phyloP scores from a whole-genome alignment of 2,329 filamentous ascomycete genomes.

The Dendryphion nanum region DNA sequence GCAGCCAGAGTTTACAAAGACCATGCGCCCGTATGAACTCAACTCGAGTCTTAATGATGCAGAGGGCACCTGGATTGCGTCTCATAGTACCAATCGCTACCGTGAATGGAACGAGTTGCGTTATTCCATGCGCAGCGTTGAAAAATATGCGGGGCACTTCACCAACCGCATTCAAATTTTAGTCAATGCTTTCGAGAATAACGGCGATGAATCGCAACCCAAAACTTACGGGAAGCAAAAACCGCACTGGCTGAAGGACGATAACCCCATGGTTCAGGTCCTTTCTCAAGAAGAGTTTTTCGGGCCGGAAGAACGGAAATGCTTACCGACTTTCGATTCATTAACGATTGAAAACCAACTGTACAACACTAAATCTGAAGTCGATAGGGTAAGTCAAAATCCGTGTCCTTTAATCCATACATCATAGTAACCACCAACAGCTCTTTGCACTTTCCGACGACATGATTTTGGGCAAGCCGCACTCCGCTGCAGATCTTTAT shows the following conservation, averaged over 20 bases:
- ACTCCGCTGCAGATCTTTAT: slow-evolving; percentile 45
- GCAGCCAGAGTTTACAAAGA: slow-evolving; percentile 37
- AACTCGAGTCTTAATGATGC: slow-evolving; percentile 43
- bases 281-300: slow-evolving; percentile 47
- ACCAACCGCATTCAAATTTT: slow-evolving; percentile 46
- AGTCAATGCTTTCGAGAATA: slow-evolving; percentile 40
- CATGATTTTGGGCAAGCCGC: slow-evolving; percentile 44
- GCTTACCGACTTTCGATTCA: slow-evolving; percentile 47
- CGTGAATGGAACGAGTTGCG: slow-evolving; percentile 48
- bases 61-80: slow-evolving; percentile 42
- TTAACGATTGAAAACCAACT: slow-evolving; percentile 46
- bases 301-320: slow-evolving; percentile 35
- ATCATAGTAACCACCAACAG: slow-evolving; percentile 12
- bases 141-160: slow-evolving; percentile 42
- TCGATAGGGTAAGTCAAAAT: slow-evolving; percentile 31
- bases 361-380: slow-evolving; percentile 43
- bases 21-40: slow-evolving; percentile 40
- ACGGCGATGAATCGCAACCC: slow-evolving; percentile 3
- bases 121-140: slow-evolving; percentile 45
- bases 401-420: neutral
- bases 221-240: slow-evolving; percentile 29
- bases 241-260: slow-evolving; percentile 38
- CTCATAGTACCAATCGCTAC: slow-evolving; percentile 45
- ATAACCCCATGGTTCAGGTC: slow-evolving; percentile 39
- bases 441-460: slow-evolving; percentile 47